phyloP scores from a whole-genome alignment of 2,329 filamentous ascomycete genomes.

The Colletotrichum sp. region DNA sequence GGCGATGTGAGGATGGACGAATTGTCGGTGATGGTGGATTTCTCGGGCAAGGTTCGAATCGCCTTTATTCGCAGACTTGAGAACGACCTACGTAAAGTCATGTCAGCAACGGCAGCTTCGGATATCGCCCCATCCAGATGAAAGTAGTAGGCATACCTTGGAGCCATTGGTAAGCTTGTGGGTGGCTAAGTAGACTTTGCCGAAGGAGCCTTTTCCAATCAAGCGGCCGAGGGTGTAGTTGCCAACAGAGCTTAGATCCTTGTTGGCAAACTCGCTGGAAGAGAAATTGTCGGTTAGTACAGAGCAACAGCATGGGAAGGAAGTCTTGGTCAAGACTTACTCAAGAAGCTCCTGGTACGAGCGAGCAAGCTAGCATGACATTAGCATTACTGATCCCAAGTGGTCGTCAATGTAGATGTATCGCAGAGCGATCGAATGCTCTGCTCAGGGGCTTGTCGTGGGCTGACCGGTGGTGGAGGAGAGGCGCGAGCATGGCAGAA shows the following conservation, averaged over 20 bases:
- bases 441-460: background rate
- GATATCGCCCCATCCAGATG: background rate
- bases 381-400: background rate
- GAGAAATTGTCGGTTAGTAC: background rate
- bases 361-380: conserved; percentile 75
- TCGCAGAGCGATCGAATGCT: background rate
- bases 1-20: conserved; percentile 96
- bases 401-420: background rate
- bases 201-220: conserved; percentile 97
- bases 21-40: conserved; percentile 98
- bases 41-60: conserved; percentile 95
- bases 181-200: conserved; percentile 94
- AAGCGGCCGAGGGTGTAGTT: conserved; percentile 92
- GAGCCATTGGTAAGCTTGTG: conserved; percentile 99
- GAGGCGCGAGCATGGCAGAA: background rate
- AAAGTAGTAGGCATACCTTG: conserved; percentile 66
- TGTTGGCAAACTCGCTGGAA: conserved; percentile 86
- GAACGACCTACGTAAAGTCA: conserved; percentile 74
- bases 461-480: background rate
- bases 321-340: conserved; percentile 58
- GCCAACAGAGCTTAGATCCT: conserved; percentile 89
- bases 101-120: background rate
- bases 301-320: background rate
- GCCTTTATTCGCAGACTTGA: conserved; percentile 96
- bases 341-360: conserved; percentile 96